Evolutionary conservation across 2,329 filamentous ascomycete genomes (phyloP).

Genomic region (Neurospora sp.): DNA sequence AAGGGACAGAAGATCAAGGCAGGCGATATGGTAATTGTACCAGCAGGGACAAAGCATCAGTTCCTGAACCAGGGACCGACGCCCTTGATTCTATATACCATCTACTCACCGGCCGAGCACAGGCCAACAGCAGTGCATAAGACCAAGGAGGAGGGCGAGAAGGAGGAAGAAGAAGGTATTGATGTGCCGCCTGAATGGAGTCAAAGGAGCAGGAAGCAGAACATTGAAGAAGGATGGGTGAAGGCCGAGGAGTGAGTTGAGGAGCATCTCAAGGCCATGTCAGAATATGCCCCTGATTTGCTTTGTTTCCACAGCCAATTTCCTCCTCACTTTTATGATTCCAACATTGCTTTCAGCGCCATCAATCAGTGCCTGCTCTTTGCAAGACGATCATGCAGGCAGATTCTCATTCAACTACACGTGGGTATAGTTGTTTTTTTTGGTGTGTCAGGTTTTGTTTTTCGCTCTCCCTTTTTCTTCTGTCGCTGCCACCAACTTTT

Average conservation of each 20-base stretch:
- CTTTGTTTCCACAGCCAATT: background rate
- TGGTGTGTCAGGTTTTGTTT: background rate
- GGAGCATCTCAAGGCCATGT: background rate
- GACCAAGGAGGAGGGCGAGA: slow-evolving; percentile 54
- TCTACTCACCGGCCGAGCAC: slow-evolving; percentile 56
- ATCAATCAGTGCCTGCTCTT: background rate
- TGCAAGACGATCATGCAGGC: background rate
- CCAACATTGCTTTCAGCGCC: background rate
- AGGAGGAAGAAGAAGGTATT: slow-evolving; percentile 49
- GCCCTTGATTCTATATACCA: slow-evolving; percentile 51
- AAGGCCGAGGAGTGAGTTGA: background rate
- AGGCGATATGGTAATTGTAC: slow-evolving; percentile 36
- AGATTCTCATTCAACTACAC: background rate
- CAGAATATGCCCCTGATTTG: background rate
- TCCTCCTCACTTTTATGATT: background rate
- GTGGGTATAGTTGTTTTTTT: background rate
- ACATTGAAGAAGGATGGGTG: slow-evolving; percentile 46
- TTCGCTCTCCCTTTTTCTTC: background rate
- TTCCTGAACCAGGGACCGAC: slow-evolving; percentile 52
- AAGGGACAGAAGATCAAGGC: slow-evolving; percentile 18
- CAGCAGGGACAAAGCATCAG: slow-evolving; percentile 56
- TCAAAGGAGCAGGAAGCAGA: slow-evolving; percentile 44
- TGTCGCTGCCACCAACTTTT: background rate
- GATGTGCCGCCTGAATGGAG: slow-evolving; percentile 54
- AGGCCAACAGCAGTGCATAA: slow-evolving; percentile 48